phyloP scores from a whole-genome alignment of 163 green algal genomes.

The Chlorella variabilis region DNA sequence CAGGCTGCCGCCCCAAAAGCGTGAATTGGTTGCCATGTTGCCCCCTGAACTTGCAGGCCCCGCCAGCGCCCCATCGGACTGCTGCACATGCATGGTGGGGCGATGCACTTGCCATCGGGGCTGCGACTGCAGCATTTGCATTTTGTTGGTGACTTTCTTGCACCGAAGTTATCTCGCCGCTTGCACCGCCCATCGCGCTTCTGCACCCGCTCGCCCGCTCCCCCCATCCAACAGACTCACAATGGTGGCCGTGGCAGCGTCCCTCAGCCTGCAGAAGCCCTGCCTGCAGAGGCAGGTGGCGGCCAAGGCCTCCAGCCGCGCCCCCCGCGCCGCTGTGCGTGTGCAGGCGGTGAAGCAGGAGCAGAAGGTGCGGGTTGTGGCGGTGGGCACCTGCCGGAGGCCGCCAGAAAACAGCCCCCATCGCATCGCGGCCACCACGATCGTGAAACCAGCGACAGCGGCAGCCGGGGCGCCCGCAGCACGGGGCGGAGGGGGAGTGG shows the following conservation, averaged over 20 bases:
- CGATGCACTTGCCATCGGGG: too few relatives aligned
- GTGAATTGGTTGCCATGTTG: too few relatives aligned
- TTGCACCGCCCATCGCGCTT: neutral
- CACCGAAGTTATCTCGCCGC: too few relatives aligned
- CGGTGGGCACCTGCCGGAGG: too few relatives aligned
- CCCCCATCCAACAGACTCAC: neutral
- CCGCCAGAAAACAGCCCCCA: neutral
- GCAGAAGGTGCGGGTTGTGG: constrained; percentile 41
- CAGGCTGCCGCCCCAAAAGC: too few relatives aligned
- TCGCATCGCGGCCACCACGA: neutral
- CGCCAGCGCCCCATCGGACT: too few relatives aligned
- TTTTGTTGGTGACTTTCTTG: too few relatives aligned
- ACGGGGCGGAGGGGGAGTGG: neutral
- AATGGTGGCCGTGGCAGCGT: constrained; percentile 15
- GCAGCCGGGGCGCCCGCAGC: neutral
- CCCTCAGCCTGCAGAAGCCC: constrained; percentile 25
- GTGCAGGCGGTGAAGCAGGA: constrained; percentile 37
- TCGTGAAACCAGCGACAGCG: neutral
- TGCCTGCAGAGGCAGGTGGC: constrained; percentile 2
- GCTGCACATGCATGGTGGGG: too few relatives aligned
- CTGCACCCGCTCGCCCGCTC: neutral
- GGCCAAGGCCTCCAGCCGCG: constrained; percentile 9
- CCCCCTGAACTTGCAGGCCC: too few relatives aligned
- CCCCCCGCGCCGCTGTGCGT: constrained; percentile 25
- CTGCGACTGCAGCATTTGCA: too few relatives aligned